Evolutionary conservation across 768 basidiomycete genomes (phyloP), one percentile per base, ranked within the genome.

Genomic region (Amyloporia xantha): DNA sequence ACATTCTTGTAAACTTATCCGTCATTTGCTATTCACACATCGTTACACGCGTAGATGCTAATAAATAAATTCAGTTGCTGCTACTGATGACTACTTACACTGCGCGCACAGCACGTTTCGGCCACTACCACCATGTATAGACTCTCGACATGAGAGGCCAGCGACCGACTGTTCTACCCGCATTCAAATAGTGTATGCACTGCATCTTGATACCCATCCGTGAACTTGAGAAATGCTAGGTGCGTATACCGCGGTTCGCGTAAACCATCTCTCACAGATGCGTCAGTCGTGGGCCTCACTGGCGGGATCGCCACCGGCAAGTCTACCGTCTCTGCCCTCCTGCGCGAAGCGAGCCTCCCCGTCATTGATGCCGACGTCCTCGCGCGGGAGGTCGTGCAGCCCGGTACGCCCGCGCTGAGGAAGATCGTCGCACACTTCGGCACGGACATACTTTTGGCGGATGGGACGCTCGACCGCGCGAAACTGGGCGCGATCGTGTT

Each of bases 301-400:
- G 96, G 96, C 6, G 91, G 94, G 2, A 97, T 99, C 50, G 91
- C 93, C 19, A 93, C 92, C 5, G 93, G 95, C 46, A 99, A 99
- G 70, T 96, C 94, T 0, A 88, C 92, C 11, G 96, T 93, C 10
- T 90, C 93, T 0, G 66, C 69, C 5, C 72, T 93, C 36, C 72
- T 98, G 28, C 75, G 76, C 44, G 69, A 74, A 0, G 82, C 82
- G 56, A 59, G 65, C 25, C 69, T 98, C 25, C 89, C 91, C n/a
- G 71, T 98, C 56, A 77, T 98, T 57, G 96, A 99, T 62, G 93
- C 95, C 2, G 95, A 98, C 72, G 54, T 89, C 13, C 75, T 98
- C 43, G 91, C 94, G 2, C 84, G 93, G 33, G 68, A 82, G 56
- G 92, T 88, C 49, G 87, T 97, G 49, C 76, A 80, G 51, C 93